These are phyloP conservation scores for Pythium phragmitis DNA, from an alignment of 352 stramenopile genomes.

Conservation along the genomic window DNA sequence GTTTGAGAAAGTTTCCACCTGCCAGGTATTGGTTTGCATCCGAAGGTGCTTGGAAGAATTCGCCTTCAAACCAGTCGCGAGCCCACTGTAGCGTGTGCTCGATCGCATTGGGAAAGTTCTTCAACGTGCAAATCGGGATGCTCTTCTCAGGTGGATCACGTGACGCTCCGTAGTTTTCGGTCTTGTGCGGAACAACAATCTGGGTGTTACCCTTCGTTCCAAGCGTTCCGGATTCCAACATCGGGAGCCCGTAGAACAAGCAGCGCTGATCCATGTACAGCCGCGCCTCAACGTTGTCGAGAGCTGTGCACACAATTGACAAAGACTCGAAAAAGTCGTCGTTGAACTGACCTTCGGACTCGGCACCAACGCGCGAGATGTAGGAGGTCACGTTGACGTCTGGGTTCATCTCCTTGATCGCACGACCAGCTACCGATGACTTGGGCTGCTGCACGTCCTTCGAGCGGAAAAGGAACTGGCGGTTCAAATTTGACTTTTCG, in stretches of 20 bases:
- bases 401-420: conserved; percentile 95
- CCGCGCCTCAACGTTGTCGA: conserved; percentile 98
- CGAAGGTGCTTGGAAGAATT: conserved; percentile 96
- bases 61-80: conserved; percentile 98
- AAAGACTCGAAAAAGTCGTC: conserved; percentile 97
- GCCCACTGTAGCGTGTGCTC: conserved; percentile 99
- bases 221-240: conserved; percentile 99
- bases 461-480: conserved; percentile 99
- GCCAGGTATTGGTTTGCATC: conserved; percentile 95
- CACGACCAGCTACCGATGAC: conserved; percentile 90
- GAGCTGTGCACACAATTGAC: conserved; percentile 95
- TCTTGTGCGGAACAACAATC: conserved; percentile 87
- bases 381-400: conserved; percentile 91
- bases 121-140: conserved; percentile 99
- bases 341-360: conserved; percentile 98
- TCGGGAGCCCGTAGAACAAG: conserved; percentile 95
- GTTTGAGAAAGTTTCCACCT: conserved; percentile 85
- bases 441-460: conserved; percentile 97
- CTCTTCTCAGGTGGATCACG: conserved; percentile 98
- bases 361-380: conserved; percentile 82
- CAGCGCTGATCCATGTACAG: conserved; percentile 98
- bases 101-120: conserved; percentile 99
- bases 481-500: conserved; percentile 98
- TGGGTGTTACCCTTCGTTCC: conserved; percentile 99
- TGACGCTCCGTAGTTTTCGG: conserved; percentile 97